Evolutionary conservation across 1,139 yeast genomes (phyloP).

Genomic region (Ashbya aceris): DNA sequence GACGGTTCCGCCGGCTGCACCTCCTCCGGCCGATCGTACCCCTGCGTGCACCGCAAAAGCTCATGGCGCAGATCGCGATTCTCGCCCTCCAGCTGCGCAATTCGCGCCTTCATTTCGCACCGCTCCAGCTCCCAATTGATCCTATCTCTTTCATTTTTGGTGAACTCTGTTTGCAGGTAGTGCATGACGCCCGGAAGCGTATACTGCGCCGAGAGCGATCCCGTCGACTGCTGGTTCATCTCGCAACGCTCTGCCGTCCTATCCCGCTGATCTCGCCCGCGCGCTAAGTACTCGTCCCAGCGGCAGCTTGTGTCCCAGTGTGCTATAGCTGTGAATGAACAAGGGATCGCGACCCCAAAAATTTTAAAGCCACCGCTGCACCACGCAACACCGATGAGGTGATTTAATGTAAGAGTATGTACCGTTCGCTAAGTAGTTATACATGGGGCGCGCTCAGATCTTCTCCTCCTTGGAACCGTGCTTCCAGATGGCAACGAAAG

Average conservation of each 20-base stretch:
- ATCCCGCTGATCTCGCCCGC: too few species aligned
- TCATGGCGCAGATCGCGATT: constrained; percentile 47
- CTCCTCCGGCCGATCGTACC: constrained; percentile 4
- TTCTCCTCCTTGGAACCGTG: constrained; percentile 88
- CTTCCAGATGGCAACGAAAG: constrained; percentile 96
- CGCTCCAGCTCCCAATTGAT: constrained; percentile 48
- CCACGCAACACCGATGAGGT: too few species aligned
- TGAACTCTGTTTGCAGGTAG: constrained; percentile 49
- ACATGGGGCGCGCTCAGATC: constrained; percentile 45
- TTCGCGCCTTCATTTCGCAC: constrained; percentile 46
- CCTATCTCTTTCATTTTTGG: constrained; percentile 45
- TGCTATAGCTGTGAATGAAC: too few species aligned
- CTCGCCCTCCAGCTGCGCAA: constrained; percentile 56
- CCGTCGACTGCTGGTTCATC: constrained; percentile 3
- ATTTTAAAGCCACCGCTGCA: too few species aligned
- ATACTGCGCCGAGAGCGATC: constrained; percentile 13
- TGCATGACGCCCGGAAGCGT: constrained; percentile 44
- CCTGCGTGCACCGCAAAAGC: constrained; percentile 35
- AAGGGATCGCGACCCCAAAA: too few species aligned
- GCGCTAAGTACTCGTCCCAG: too few species aligned
- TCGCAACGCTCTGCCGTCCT: too few species aligned
- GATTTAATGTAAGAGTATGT: too few species aligned
- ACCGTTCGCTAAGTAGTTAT: too few species aligned
- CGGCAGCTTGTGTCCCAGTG: too few species aligned
- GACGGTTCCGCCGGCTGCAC: constrained; percentile 11